Conservation (phyloP, 768 basidiomycete genomes). For the Trichaptum fuscoviolaceum region DNA sequence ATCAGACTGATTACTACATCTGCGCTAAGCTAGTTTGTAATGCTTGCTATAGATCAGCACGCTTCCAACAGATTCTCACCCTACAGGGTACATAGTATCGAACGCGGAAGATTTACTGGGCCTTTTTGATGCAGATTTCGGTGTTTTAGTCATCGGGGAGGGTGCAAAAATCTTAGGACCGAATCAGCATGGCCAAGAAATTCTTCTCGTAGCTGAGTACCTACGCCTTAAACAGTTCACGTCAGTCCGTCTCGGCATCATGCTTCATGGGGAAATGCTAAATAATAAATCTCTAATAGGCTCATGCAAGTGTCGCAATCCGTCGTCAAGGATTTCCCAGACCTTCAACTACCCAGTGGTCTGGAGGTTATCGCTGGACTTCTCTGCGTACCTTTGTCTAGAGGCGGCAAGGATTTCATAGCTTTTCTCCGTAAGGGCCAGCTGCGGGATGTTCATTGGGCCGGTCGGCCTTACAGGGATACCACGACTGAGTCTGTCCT, state of each 20-base stretch:
- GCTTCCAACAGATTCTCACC: conserved; percentile 58
- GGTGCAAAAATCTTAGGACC: conserved; percentile 67
- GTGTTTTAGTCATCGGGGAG: conserved; percentile 66
- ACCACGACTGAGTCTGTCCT: conserved; percentile 34
- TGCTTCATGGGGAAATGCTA: not conserved
- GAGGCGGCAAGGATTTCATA: conserved; percentile 73
- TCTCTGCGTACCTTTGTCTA: conserved; percentile 70
- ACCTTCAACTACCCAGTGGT: conserved; percentile 54
- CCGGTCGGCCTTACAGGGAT: conserved; percentile 62
- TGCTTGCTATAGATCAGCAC: conserved; percentile 54
- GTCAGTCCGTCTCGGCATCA: conserved; percentile 31
- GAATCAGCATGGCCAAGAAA: conserved; percentile 70
- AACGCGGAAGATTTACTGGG: conserved; percentile 74
- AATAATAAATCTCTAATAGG: conserved; percentile 25
- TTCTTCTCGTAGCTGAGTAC: conserved; percentile 75
- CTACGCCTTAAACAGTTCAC: conserved; percentile 66
- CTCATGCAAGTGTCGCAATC: conserved; percentile 67
- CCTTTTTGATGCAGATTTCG: conserved; percentile 75
- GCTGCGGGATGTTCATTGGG: conserved; percentile 67
- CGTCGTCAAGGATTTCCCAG: conserved; percentile 65
- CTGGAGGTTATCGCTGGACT: conserved; percentile 67
- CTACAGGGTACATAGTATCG: conserved; percentile 74
- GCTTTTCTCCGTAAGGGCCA: conserved; percentile 77
- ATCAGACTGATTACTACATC: not conserved
- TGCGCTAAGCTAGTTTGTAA: not conserved